Percentiles rank a stretch among this genome's conserved stretches.
These are phyloP conservation scores for Cadophora luteo-olivacea DNA, from an alignment of 2,329 filamentous ascomycete genomes.

Conservation along the genomic window DNA sequence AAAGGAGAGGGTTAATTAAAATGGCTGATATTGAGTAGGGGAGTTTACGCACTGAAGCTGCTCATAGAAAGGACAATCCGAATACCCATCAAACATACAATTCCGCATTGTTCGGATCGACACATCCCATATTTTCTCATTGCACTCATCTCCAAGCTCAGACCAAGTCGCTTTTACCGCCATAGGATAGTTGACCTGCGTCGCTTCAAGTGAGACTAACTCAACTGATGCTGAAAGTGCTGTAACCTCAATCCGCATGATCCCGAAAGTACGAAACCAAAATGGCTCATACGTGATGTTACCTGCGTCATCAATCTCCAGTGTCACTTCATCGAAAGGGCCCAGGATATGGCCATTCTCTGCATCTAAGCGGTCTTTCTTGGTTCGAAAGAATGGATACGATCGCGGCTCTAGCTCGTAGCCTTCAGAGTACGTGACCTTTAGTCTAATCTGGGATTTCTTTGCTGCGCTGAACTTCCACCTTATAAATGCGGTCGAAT, in stretches of 20 bases:
- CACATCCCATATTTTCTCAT: conserved; percentile 37
- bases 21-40: background rate
- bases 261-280: conserved; percentile 50
- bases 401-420: conserved; percentile 46
- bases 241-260: conserved; percentile 44
- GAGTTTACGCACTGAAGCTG: conserved; percentile 36
- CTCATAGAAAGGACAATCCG: conserved; percentile 43
- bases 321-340: conserved; percentile 45
- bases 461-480: conserved; percentile 29
- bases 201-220: conserved; percentile 40
- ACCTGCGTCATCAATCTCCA: conserved; percentile 36
- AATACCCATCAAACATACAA: conserved; percentile 44
- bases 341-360: conserved; percentile 45
- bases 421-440: conserved; percentile 45
- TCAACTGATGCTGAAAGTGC: conserved; percentile 38
- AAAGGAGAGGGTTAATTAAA: background rate
- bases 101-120: conserved; percentile 45
- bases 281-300: conserved; percentile 47
- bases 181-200: conserved; percentile 48
- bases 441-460: conserved; percentile 29
- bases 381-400: conserved; percentile 50
- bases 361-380: conserved; percentile 47
- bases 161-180: conserved; percentile 41
- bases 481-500: conserved; percentile 41
- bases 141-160: conserved; percentile 28